These are phyloP conservation scores for Ascosphaera pollenicola DNA, from an alignment of 2,329 filamentous ascomycete genomes.

Conservation along the genomic window DNA sequence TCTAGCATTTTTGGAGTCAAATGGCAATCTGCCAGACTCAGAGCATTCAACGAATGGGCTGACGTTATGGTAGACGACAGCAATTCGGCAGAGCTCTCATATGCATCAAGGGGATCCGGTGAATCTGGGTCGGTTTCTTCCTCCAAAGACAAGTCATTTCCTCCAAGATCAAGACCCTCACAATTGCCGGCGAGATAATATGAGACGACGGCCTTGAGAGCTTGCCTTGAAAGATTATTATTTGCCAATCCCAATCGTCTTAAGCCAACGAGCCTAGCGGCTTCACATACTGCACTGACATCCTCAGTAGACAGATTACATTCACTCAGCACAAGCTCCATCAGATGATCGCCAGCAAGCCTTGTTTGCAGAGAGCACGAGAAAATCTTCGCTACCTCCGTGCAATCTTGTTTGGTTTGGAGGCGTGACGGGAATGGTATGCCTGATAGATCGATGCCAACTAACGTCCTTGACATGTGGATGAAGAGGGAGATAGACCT, in stretches of 20 bases:
- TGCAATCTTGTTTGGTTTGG: slow-evolving; percentile 9
- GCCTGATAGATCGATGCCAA: slow-evolving; percentile 67
- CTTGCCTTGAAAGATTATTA: slow-evolving; percentile 53
- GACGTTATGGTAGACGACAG: slow-evolving; percentile 16
- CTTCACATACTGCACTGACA: slow-evolving; percentile 58
- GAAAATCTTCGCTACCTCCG: slow-evolving; percentile 43
- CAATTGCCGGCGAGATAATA: slow-evolving; percentile 60
- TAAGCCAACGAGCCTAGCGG: slow-evolving; percentile 55
- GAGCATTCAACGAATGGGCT: slow-evolving; percentile 44
- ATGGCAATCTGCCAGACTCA: slow-evolving; percentile 73
- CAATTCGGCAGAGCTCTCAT: slow-evolving; percentile 5
- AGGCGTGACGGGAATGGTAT: slow-evolving; percentile 40
- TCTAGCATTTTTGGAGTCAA: slow-evolving; percentile 51
- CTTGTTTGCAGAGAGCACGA: slow-evolving; percentile 56
- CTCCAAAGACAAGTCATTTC: slow-evolving; percentile 42
- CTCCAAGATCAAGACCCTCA: slow-evolving; percentile 71
- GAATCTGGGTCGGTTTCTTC: slow-evolving; percentile 11
- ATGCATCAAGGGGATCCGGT: slow-evolving; percentile 26
- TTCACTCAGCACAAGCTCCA: slow-evolving; percentile 64
- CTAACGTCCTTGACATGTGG: slow-evolving; percentile 71
- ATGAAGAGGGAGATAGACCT: slow-evolving; percentile 75
- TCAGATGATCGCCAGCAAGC: slow-evolving; percentile 50
- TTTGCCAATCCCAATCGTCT: slow-evolving; percentile 62
- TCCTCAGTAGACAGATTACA: slow-evolving; percentile 51
- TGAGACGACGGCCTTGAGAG: slow-evolving; percentile 50